A percentile compares a stretch with the other conserved stretches of the same genome.
Conservation (phyloP, 441 rosid species). For the Aleurites moluccanus region DNA sequence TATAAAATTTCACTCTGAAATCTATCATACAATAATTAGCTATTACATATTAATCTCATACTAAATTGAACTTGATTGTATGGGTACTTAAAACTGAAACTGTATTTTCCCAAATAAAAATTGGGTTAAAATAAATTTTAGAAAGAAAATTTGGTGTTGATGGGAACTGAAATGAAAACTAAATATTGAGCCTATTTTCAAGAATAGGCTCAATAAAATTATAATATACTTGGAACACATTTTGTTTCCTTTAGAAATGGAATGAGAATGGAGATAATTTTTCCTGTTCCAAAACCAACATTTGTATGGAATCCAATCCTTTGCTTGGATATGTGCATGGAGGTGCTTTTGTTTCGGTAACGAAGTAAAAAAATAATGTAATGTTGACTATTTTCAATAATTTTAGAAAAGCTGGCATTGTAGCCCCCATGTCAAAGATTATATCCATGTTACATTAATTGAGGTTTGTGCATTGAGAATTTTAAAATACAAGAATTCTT, state of each 20-base stretch:
- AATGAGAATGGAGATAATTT: too few species aligned
- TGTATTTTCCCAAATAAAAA: neutral
- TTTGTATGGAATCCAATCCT: too few species aligned
- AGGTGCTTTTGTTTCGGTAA: too few species aligned
- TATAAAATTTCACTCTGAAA: neutral
- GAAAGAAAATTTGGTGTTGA: neutral
- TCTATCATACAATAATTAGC: neutral
- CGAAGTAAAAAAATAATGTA: too few species aligned
- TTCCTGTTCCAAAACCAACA: too few species aligned
- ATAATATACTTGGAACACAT: too few species aligned
- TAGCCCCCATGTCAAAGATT: slow-evolving; percentile 84
- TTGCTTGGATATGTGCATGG: too few species aligned
- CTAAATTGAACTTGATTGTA: neutral
- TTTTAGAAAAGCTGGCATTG: too few species aligned
- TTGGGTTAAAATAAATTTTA: neutral
- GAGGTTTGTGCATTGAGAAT: slow-evolving; percentile 54
- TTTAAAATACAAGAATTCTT: neutral
- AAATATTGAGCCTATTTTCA: too few species aligned
- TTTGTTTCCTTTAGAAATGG: too few species aligned
- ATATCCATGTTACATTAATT: slow-evolving; percentile 77
- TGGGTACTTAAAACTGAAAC: neutral
- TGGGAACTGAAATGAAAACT: neutral
- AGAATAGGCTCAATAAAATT: too few species aligned
- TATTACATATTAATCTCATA: neutral
- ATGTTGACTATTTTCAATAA: too few species aligned